Evolutionary conservation across 73 alveolate species (phyloP).

Genomic region (Tetrahymena borealis): DNA sequence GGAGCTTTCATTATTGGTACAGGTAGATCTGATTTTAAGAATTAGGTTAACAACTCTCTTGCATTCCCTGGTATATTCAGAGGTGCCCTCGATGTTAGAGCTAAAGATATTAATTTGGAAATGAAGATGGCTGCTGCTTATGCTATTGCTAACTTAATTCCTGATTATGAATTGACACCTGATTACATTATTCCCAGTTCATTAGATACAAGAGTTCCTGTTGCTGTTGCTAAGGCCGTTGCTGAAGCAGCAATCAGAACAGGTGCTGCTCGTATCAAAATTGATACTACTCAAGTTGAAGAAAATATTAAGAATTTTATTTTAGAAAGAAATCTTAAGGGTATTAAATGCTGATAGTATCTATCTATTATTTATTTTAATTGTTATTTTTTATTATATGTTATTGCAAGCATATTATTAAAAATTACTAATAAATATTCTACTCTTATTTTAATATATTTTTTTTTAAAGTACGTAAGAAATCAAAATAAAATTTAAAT

Average conservation of each 20-base stretch:
- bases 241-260: conserved; percentile 73
- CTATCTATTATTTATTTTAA: neutral
- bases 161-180: conserved; percentile 54
- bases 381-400: neutral
- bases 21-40: conserved; percentile 80
- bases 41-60: conserved; percentile 73
- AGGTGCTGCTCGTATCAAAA: conserved; percentile 26
- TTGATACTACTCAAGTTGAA: conserved; percentile 23
- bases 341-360: neutral
- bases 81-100: conserved; percentile 88
- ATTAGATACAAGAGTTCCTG: conserved; percentile 62
- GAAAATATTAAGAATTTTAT: conserved; percentile 14
- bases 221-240: conserved; percentile 71
- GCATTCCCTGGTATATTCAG: conserved; percentile 90
- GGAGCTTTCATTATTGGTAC: conserved; percentile 65
- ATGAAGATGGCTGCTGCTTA: conserved; percentile 90
- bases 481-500: too few species aligned
- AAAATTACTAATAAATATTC: too few species aligned
- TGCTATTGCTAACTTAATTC: conserved; percentile 62
- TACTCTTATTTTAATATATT: too few species aligned
- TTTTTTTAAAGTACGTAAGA: too few species aligned
- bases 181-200: conserved; percentile 81
- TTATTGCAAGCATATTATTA: neutral
- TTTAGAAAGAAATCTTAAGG: conserved; percentile 20
- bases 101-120: conserved; percentile 67